Evolutionary conservation across 192 early-diverging fungal genomes (phyloP), one percentile per base, ranked within the genome.

Genomic region (Endogone sp.): DNA sequence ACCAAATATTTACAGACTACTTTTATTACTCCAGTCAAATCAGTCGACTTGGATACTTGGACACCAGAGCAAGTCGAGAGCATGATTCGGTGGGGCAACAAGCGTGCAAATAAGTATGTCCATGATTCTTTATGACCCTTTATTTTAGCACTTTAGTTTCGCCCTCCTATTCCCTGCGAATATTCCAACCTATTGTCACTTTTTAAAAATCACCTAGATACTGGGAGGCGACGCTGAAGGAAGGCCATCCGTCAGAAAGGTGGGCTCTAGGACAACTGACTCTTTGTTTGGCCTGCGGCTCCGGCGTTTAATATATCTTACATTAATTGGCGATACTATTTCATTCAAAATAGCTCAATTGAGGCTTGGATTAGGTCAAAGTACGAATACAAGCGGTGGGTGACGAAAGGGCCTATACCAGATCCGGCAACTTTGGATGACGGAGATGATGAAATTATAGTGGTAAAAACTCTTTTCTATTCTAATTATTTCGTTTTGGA

Each of bases 71-170:
- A 94, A 75, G 83, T 94, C 26, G 85, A 88, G 70, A 92, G 82
- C 67, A 92, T 94, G 90, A 79, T 82, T 29, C 79, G 80, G 54
- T 94, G 92, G 92, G 92, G 92, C 56, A 94, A 94, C 71, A 86
- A 78, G 30, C 85, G 83, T 71, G 86, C 86, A 26, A 82, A 84
- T 63, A 78, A 79, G 89, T 90, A 83, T 82, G 74, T 37, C 4
- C 22, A 60, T 10, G 21, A 6, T 60, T 6, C 59, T 49, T 10
- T 60, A 21, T 60, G 8, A 6, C 24, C 23, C 29, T 31, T n/a
- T 55, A 28, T 55, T 2, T 66, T 25, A 28, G 3, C 24, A 25
- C 3, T 30, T 3, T 58, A 29, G 26, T 65, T 28, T 29, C 37
- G 0, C 37, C 37, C 37, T 49, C 37, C 16, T 49, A 6, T 13